These are phyloP conservation scores for Candida adriatica DNA, from an alignment of 805 yeast genomes.

Conservation along the genomic window DNA sequence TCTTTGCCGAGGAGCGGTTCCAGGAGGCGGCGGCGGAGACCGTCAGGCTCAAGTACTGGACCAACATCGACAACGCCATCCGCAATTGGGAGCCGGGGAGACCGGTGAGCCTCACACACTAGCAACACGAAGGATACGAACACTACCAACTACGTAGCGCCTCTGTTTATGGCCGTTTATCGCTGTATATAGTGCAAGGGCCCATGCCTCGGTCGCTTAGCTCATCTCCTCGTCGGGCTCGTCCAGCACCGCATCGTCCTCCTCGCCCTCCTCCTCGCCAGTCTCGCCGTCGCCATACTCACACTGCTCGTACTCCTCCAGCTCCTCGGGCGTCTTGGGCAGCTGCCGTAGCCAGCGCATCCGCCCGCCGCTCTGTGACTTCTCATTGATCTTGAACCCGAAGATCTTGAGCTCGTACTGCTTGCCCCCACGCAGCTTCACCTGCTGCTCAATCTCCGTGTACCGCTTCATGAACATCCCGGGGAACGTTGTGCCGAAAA, in stretches of 20 bases:
- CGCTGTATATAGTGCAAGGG: no score
- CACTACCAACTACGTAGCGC: no score
- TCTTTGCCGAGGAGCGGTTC: conserved; percentile 42
- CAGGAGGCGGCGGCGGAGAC: conserved; percentile 59
- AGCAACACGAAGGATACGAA: no score
- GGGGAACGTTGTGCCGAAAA: conserved; percentile 93
- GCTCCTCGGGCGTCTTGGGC: conserved; percentile 58
- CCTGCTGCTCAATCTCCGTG: conserved; percentile 82
- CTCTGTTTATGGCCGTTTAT: no score
- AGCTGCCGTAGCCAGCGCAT: conserved; percentile 89
- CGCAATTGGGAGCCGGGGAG: conserved; percentile 55
- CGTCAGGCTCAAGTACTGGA: conserved; percentile 76
- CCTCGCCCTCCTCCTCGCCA: no score
- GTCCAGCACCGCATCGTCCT: no score
- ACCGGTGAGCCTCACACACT: conserved; percentile 9
- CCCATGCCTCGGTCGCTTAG: no score
- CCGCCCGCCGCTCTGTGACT: conserved; percentile 78
- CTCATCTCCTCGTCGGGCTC: no score
- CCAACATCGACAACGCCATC: conserved; percentile 64
- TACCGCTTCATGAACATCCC: conserved; percentile 87
- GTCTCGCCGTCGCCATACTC: conserved; percentile 43
- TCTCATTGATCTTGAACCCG: conserved; percentile 78
- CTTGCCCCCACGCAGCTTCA: conserved; percentile 38
- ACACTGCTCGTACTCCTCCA: conserved; percentile 56
- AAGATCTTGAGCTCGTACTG: conserved; percentile 70